Evolutionary conservation across 1,284 basidiomycete genomes (phyloP), one percentile per base, ranked within the genome.

Genomic region (Cronartium ribicola): DNA sequence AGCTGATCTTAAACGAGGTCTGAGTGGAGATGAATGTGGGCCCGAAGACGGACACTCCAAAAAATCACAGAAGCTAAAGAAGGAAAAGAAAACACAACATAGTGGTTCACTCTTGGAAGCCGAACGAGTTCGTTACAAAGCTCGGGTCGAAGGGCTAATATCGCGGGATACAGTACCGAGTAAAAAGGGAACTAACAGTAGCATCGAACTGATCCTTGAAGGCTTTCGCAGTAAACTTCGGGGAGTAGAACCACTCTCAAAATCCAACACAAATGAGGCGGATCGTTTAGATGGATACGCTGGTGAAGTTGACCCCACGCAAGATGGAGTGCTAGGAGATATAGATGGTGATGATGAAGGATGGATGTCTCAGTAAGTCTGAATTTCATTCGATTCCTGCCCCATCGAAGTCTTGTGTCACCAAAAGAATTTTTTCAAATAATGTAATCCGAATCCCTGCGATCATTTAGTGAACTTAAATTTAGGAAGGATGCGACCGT

Each of bases 1-100:
- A 81, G 88, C 88, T 3, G 90, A 93, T 68, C 89, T 97, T 73
- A 88, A 90, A 37, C 89, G 87, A 77, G 46, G 62, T 20, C 41
- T 46, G 17, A 72, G 65, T 11, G 41, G 62, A 51, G 44, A 44
- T 57, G 69, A 59, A 22, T 72, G 62, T 20, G 69, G 61, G 20
- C 44, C 62, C 37, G 69, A 72, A 8, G 39, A 55, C 55, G 69
- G 65, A 48, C 17, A 10, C 41, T 17, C 60, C n/a, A 68, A 68
- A 68, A 44, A 20, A 11, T 17, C 20, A 40, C 20, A 51, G n/a
- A 70, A 70, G 39, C 37, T 60, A n/a, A 57, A 61, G 10, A 72
- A 72, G 65, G 36, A 48, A 17, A 63, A 72, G 46, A 48, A 43
- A 39, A 20, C 36, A 8, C 62, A 64, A 29, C 46, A 72, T 55